These are phyloP conservation scores for Lepiota venenata DNA, from an alignment of 768 basidiomycete species.

Conservation along the genomic window DNA sequence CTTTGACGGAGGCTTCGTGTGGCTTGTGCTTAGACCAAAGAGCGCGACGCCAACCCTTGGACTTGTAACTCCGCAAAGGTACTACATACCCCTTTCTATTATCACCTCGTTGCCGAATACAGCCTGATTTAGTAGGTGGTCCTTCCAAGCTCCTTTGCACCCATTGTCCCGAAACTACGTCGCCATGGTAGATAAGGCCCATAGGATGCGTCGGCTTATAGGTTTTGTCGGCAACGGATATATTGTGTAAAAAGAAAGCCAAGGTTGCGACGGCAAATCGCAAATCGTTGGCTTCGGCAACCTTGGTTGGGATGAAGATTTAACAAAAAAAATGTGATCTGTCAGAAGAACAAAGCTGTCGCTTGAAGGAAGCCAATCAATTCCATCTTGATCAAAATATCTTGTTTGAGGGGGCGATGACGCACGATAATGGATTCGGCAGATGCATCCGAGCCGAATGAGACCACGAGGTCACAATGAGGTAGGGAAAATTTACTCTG, in stretches of 20 bases:
- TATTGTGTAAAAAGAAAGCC: background rate
- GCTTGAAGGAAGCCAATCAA: constrained; percentile 1
- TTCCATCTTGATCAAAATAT: background rate
- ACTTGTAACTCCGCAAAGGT: constrained; percentile 13
- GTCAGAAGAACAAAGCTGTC: background rate
- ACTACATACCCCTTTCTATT: constrained; percentile 18
- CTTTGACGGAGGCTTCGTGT: constrained; percentile 9
- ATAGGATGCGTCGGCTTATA: background rate
- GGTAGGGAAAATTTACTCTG: constrained; percentile 3
- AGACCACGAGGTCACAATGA: constrained; percentile 11
- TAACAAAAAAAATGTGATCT: background rate
- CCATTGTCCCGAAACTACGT: background rate
- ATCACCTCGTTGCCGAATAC: constrained; percentile 20
- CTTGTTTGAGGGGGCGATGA: constrained; percentile 11
- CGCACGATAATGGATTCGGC: constrained; percentile 12
- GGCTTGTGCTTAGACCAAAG: constrained; percentile 10
- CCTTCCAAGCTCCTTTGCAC: background rate
- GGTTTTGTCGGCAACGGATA: background rate
- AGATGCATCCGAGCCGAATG: background rate
- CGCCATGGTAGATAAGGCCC: background rate
- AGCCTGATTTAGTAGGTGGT: constrained; percentile 6
- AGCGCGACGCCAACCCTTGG: constrained; percentile 10
- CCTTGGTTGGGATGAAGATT: background rate
- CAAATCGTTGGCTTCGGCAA: background rate
- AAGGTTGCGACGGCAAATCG: background rate